Evolutionary conservation across 73 alveolate genomes (phyloP).

Genomic region (Tetrahymena borealis): DNA sequence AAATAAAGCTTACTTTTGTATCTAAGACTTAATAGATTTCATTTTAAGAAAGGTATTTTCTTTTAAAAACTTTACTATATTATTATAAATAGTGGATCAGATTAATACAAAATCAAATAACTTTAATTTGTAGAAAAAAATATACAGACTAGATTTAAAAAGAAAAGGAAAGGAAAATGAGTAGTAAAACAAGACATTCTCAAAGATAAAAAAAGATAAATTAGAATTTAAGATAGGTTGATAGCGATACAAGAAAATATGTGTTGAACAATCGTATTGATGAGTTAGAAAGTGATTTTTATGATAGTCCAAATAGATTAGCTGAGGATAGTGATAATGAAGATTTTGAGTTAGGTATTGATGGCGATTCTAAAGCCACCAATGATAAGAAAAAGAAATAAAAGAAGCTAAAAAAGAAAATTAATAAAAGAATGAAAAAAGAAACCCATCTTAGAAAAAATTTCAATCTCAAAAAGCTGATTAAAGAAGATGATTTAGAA

Average conservation of each 20-base stretch:
- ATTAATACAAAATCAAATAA: too few species aligned
- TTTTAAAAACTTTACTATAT: too few species aligned
- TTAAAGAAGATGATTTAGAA: constrained; percentile 50
- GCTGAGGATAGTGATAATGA: constrained; percentile 52
- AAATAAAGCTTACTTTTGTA: too few species aligned
- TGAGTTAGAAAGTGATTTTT: neutral
- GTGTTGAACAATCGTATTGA: neutral
- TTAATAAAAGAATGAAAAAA: constrained; percentile 1
- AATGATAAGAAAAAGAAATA: constrained; percentile 41
- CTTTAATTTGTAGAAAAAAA: too few species aligned
- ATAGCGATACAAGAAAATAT: neutral
- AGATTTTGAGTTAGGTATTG: constrained; percentile 31
- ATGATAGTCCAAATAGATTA: constrained; percentile 16
- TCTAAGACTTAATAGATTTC: too few species aligned
- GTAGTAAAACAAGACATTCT: neutral
- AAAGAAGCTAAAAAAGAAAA: constrained; percentile 32
- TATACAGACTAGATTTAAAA: too few species aligned
- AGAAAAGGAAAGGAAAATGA: neutral
- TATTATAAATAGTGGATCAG: too few species aligned
- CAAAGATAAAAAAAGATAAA: neutral
- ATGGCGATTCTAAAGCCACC: constrained; percentile 17
- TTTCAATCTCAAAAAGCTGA: constrained; percentile 47
- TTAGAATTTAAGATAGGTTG: neutral
- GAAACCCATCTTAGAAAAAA: constrained; percentile 5
- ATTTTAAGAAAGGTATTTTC: too few species aligned